phyloP scores from a whole-genome alignment of 495 filamentous ascomycete species.

The Neurospora sp. region DNA sequence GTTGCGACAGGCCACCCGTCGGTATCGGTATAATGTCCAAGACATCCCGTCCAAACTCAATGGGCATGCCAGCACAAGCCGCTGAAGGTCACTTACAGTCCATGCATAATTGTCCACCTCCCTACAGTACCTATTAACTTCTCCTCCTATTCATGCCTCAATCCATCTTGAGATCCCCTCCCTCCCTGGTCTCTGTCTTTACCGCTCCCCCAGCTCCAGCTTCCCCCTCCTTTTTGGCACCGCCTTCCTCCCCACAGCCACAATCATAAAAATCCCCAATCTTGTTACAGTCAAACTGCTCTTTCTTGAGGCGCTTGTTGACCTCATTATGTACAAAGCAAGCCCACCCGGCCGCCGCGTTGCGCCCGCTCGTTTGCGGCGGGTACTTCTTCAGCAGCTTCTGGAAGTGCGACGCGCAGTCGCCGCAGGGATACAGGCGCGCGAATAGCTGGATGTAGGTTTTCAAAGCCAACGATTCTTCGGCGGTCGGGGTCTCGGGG shows the following conservation, averaged over 20 bases:
- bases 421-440: slow-evolving; percentile 88
- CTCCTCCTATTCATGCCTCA: slow-evolving; percentile 16
- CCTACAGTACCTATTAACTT: not conserved
- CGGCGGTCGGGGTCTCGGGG: slow-evolving; percentile 70
- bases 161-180: slow-evolving; percentile 30
- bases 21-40: not conserved
- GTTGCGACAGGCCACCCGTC: not conserved
- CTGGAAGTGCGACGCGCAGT: slow-evolving; percentile 89
- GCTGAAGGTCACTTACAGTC: not conserved
- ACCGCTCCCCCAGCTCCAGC: not conserved
- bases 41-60: not conserved
- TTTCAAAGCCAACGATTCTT: slow-evolving; percentile 74
- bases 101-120: not conserved
- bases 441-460: slow-evolving; percentile 86
- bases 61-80: not conserved
- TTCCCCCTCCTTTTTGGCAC: slow-evolving; percentile 19
- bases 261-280: slow-evolving; percentile 94
- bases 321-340: slow-evolving; percentile 94
- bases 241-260: slow-evolving; percentile 74
- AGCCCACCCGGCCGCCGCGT: slow-evolving; percentile 79
- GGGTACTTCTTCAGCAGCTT: slow-evolving; percentile 71
- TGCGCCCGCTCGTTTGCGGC: slow-evolving; percentile 80
- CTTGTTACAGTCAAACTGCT: slow-evolving; percentile 75
- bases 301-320: slow-evolving; percentile 76
- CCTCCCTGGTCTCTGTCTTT: slow-evolving; percentile 1